These are phyloP conservation scores for Pharnaceum exiguum DNA, from an alignment of 148 eudicot genomes.

Conservation along the genomic window DNA sequence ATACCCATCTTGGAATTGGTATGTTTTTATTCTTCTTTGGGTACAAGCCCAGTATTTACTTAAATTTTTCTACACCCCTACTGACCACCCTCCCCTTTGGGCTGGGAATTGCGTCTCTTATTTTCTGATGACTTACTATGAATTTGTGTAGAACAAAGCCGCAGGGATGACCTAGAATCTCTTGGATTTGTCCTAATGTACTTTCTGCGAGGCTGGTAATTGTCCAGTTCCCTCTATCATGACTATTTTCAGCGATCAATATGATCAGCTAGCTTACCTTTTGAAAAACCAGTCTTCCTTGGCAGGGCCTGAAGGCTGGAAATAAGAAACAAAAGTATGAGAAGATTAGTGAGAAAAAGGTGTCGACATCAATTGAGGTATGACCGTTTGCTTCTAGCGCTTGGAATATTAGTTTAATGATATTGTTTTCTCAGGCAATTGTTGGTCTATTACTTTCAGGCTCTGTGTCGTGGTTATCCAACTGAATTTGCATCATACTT, in stretches of 20 bases:
- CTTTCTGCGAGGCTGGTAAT: slow-evolving; percentile 87
- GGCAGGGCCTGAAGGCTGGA: slow-evolving; percentile 98
- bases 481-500: slow-evolving; percentile 91
- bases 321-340: slow-evolving; percentile 93
- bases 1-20: slow-evolving; percentile 98
- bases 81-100: too few relatives aligned
- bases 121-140: slow-evolving; percentile 15
- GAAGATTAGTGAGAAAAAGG: slow-evolving; percentile 85
- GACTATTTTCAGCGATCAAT: neutral
- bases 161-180: slow-evolving; percentile 96
- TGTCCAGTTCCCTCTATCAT: neutral
- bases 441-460: slow-evolving; percentile 29
- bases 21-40: slow-evolving; percentile 11
- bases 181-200: slow-evolving; percentile 95
- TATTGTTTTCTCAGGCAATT: neutral
- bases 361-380: slow-evolving; percentile 95
- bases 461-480: slow-evolving; percentile 82
- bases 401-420: neutral
- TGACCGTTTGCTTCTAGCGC: neutral
- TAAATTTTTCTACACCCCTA: neutral
- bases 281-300: slow-evolving; percentile 62
- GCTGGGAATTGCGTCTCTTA: neutral
- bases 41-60: neutral
- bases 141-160: slow-evolving; percentile 68
- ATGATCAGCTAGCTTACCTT: slow-evolving; percentile 13